Evolutionary conservation across 73 alveolate species (phyloP).

Genomic region (Uronychia setigera): DNA sequence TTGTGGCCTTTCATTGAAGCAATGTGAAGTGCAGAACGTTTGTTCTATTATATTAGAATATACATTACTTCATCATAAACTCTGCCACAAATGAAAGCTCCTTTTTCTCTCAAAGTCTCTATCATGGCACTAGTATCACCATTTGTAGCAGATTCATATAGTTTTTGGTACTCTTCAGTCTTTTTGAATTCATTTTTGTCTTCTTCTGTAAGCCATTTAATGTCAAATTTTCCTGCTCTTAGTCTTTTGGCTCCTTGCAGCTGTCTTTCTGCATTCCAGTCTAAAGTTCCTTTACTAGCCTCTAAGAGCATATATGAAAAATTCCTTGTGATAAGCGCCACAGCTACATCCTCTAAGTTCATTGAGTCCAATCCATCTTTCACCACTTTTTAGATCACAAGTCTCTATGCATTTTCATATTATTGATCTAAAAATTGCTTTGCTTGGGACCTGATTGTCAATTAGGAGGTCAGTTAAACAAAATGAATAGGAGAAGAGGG

Average conservation of each 20-base stretch:
- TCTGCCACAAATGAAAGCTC: neutral
- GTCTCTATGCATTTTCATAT: slow-evolving; percentile 36
- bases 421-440: slow-evolving; percentile 21
- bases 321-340: slow-evolving; percentile 89
- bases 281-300: slow-evolving; percentile 74
- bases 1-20: slow-evolving; percentile 87
- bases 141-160: neutral
- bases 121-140: neutral
- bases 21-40: slow-evolving; percentile 84
- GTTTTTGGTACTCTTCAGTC: neutral
- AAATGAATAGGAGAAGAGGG: neutral
- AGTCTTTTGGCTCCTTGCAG: slow-evolving; percentile 91
- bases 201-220: slow-evolving; percentile 86
- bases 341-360: slow-evolving; percentile 95
- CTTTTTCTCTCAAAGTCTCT: neutral
- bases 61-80: slow-evolving; percentile 60
- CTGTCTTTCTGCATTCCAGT: slow-evolving; percentile 90
- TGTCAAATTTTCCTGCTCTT: slow-evolving; percentile 85
- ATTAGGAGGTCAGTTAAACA: no score
- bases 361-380: slow-evolving; percentile 95
- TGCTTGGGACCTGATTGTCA: slow-evolving; percentile 27
- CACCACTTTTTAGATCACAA: slow-evolving; percentile 81
- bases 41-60: slow-evolving; percentile 73
- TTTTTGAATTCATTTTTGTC: neutral
- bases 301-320: slow-evolving; percentile 82